Evolutionary conservation across 768 basidiomycete genomes (phyloP).

Genomic region (Scleroderma citrinum): DNA sequence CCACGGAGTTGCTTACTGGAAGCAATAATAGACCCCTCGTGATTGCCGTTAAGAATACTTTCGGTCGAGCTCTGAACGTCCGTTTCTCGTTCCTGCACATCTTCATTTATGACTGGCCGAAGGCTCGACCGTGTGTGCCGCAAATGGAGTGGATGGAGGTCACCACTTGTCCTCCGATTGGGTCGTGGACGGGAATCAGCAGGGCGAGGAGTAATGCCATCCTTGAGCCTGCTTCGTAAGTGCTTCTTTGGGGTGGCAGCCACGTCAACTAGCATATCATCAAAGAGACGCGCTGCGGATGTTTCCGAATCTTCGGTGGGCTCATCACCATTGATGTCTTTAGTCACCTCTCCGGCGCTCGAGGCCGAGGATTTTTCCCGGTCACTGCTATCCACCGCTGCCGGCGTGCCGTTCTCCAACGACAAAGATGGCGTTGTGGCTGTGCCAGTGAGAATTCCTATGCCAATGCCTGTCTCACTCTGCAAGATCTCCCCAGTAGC

Average conservation of each 20-base stretch:
- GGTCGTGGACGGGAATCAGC: slow-evolving; percentile 13
- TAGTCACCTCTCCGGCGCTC: slow-evolving; percentile 5
- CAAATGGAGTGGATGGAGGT: background rate
- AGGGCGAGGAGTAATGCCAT: slow-evolving; percentile 6
- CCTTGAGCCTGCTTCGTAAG: slow-evolving; percentile 10
- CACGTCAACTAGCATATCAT: slow-evolving; percentile 19
- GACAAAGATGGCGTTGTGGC: slow-evolving; percentile 12
- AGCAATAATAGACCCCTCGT: slow-evolving; percentile 3
- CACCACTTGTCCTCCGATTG: background rate
- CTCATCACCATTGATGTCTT: slow-evolving; percentile 10
- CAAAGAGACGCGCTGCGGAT: slow-evolving; percentile 27
- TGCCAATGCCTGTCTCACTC: slow-evolving; percentile 9
- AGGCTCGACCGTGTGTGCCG: slow-evolving; percentile 13
- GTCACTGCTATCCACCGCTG: slow-evolving; percentile 9
- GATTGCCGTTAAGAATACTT: background rate
- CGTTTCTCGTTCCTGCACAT: slow-evolving; percentile 5
- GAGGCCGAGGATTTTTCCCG: slow-evolving; percentile 14
- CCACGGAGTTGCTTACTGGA: slow-evolving; percentile 30
- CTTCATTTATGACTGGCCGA: slow-evolving; percentile 11
- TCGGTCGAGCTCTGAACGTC: slow-evolving; percentile 7
- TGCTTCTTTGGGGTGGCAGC: slow-evolving; percentile 16
- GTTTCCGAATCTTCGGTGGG: slow-evolving; percentile 7
- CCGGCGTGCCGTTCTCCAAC: slow-evolving; percentile 20
- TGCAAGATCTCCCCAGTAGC: slow-evolving; percentile 24
- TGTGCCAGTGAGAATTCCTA: slow-evolving; percentile 6